Conservation (phyloP, 2,329 filamentous ascomycete genomes). For the Aspergillus nomiae region DNA sequence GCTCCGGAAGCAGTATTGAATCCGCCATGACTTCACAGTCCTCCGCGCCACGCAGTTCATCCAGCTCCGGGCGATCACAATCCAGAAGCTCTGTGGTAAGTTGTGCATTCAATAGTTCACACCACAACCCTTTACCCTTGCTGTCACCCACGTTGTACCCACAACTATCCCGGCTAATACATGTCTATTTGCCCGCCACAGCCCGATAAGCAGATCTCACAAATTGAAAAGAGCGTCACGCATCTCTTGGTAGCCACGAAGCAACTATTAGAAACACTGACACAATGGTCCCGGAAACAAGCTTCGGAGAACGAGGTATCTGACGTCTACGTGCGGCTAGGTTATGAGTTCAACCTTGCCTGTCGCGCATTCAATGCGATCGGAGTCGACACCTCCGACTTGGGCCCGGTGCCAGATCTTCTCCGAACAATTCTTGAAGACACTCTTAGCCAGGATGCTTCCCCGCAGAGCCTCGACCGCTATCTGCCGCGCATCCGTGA, state of each 20-base stretch:
- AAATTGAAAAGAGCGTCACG: slow-evolving; percentile 98
- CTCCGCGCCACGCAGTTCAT: slow-evolving; percentile 65
- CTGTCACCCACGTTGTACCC: slow-evolving; percentile 8
- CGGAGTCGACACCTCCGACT: slow-evolving; percentile 89
- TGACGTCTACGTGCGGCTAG: slow-evolving; percentile 94
- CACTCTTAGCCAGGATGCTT: slow-evolving; percentile 94
- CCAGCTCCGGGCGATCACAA: slow-evolving; percentile 65
- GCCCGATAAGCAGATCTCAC: slow-evolving; percentile 78
- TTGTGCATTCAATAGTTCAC: slow-evolving; percentile 23
- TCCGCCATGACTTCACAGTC: slow-evolving; percentile 56
- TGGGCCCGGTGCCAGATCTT: slow-evolving; percentile 92
- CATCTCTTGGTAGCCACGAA: slow-evolving; percentile 97
- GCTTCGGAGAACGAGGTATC: slow-evolving; percentile 95
- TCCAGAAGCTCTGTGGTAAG: slow-evolving; percentile 62
- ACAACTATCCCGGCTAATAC: slow-evolving; percentile 13
- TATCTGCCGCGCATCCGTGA: slow-evolving; percentile 94
- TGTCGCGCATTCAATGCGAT: slow-evolving; percentile 96
- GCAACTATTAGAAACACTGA: slow-evolving; percentile 93
- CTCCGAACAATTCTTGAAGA: slow-evolving; percentile 90
- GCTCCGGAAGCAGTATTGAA: slow-evolving; percentile 52
- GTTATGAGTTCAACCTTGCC: slow-evolving; percentile 99
- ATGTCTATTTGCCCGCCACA: slow-evolving; percentile 34
- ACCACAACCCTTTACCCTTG: not conserved
- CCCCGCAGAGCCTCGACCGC: slow-evolving; percentile 86
- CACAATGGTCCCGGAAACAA: slow-evolving; percentile 91